These are phyloP conservation scores for Fusarium tuaranense DNA, from an alignment of 2,329 filamentous ascomycete genomes.

Conservation along the genomic window DNA sequence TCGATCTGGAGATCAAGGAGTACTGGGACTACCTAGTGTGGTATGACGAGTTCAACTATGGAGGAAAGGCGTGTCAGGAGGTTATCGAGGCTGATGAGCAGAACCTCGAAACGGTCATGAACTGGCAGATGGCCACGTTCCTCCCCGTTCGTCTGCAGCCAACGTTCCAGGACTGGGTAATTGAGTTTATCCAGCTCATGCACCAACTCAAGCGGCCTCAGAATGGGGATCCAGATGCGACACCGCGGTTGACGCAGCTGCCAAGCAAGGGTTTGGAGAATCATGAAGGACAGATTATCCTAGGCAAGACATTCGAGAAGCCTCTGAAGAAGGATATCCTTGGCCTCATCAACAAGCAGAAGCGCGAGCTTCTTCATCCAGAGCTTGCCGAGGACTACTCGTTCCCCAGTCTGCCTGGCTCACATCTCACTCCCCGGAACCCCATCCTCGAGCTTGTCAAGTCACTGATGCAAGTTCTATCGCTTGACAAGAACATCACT, in stretches of 20 bases:
- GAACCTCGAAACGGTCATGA: slow-evolving; percentile 91
- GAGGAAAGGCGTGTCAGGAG: slow-evolving; percentile 89
- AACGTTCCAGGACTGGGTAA: slow-evolving; percentile 90
- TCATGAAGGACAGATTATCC: slow-evolving; percentile 72
- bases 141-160: slow-evolving; percentile 83
- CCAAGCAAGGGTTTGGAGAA: slow-evolving; percentile 69
- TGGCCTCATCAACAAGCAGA: slow-evolving; percentile 84
- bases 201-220: slow-evolving; percentile 82
- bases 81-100: slow-evolving; percentile 81
- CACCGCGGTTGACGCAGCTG: slow-evolving; percentile 69
- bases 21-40: slow-evolving; percentile 99
- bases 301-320: slow-evolving; percentile 87
- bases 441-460: slow-evolving; percentile 93
- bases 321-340: slow-evolving; percentile 91
- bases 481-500: slow-evolving; percentile 89
- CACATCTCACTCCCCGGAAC: slow-evolving; percentile 67
- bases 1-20: slow-evolving; percentile 96
- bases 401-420: slow-evolving; percentile 84
- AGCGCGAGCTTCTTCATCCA: slow-evolving; percentile 88
- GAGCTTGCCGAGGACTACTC: slow-evolving; percentile 88
- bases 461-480: slow-evolving; percentile 90
- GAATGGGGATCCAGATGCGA: slow-evolving; percentile 62
- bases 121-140: slow-evolving; percentile 96
- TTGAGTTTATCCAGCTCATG: slow-evolving; percentile 97
- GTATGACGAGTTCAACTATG: slow-evolving; percentile 99